Percentiles rank a stretch among this genome's conserved stretches.
Evolutionary conservation across 2,329 filamentous ascomycete species (phyloP).

Genomic region (Cryphonectria nitschkei): DNA sequence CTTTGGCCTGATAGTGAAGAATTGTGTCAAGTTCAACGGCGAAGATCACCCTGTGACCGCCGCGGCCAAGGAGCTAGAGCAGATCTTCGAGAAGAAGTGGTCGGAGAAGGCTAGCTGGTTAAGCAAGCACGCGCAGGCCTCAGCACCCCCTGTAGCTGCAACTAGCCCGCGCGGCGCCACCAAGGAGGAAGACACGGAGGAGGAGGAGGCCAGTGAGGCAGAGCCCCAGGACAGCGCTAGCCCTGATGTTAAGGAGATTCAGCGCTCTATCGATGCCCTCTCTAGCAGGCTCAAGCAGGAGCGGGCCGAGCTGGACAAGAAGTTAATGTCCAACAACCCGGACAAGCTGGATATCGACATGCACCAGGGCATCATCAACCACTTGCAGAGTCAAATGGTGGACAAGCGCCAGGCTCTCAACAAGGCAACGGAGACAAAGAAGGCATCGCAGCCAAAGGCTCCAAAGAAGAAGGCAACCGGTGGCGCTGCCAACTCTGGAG

Average conservation of each 20-base stretch:
- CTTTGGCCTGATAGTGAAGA: slow-evolving; percentile 80
- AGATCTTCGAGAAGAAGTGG: slow-evolving; percentile 77
- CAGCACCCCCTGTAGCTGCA: slow-evolving; percentile 49
- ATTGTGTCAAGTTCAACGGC: slow-evolving; percentile 89
- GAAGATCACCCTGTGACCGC: slow-evolving; percentile 73
- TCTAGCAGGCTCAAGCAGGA: slow-evolving; percentile 58
- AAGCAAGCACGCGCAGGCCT: slow-evolving; percentile 65
- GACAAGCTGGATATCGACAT: slow-evolving; percentile 58
- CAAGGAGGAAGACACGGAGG: slow-evolving; percentile 73
- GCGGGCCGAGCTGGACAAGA: slow-evolving; percentile 59
- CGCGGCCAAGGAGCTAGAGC: slow-evolving; percentile 73
- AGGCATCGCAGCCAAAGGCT: slow-evolving; percentile 56
- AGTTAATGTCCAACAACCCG: slow-evolving; percentile 54
- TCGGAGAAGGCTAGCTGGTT: slow-evolving; percentile 81
- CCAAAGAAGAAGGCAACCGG: slow-evolving; percentile 55
- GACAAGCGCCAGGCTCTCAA: slow-evolving; percentile 69
- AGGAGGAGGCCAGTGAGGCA: slow-evolving; percentile 68
- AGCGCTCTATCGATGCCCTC: slow-evolving; percentile 54
- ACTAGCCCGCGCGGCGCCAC: slow-evolving; percentile 67
- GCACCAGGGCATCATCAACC: slow-evolving; percentile 63
- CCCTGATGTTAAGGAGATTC: slow-evolving; percentile 46
- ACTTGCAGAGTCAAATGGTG: slow-evolving; percentile 73
- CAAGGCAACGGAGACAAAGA: slow-evolving; percentile 61
- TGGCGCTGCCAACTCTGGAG: slow-evolving; percentile 24
- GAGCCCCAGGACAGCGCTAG: slow-evolving; percentile 52